Evolutionary conservation across 1,284 basidiomycete species (phyloP).

Genomic region (Omphalotus olearius): DNA sequence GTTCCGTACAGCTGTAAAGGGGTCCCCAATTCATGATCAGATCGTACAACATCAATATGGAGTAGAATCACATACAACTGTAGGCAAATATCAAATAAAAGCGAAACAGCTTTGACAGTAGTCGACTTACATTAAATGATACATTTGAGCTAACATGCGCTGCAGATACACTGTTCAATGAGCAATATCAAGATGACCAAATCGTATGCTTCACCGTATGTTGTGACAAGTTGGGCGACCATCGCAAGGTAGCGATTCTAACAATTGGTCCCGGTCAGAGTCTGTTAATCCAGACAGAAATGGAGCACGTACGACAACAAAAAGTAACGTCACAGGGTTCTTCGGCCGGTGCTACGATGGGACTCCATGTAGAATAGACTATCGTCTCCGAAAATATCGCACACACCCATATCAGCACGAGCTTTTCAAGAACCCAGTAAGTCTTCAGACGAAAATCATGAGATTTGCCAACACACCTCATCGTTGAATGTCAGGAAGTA

Average conservation of each 20-base stretch:
- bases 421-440: neutral
- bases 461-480: neutral
- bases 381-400: neutral
- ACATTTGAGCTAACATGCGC: slow-evolving; percentile 5
- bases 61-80: neutral
- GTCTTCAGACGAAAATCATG: neutral
- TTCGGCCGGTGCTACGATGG: neutral
- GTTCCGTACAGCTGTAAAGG: neutral
- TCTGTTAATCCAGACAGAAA: neutral
- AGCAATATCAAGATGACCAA: neutral
- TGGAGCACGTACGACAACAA: neutral
- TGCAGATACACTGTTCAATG: neutral
- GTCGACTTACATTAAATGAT: neutral
- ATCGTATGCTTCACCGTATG: neutral
- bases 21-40: neutral
- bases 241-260: slow-evolving; percentile 7
- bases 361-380: neutral
- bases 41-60: neutral
- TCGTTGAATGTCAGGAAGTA: slow-evolving; percentile 3
- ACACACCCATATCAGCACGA: neutral
- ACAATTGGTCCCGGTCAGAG: neutral
- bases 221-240: slow-evolving; percentile 2
- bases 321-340: neutral
- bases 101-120: neutral
- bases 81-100: neutral